Evolutionary conservation across 2,329 filamentous ascomycete species (phyloP), one percentile per base, ranked within the genome.

Genomic region (Ceratocystiopsis brevicomis): DNA sequence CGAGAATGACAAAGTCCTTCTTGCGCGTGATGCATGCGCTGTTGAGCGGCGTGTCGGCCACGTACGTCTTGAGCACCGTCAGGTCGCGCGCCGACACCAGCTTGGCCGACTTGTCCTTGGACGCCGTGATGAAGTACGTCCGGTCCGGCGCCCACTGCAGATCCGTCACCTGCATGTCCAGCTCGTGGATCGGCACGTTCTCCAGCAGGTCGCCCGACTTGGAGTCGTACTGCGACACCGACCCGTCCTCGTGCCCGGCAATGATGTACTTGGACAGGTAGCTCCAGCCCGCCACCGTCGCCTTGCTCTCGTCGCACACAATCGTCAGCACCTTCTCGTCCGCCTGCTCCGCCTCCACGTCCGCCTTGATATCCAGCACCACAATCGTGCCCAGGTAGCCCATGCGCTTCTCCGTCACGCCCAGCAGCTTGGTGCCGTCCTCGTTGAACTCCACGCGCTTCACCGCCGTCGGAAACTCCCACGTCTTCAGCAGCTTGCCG

Each of bases 151-250:
- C 80, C 82, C 90, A 96, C 66, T 98, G 90, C 48, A 98, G 74
- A 62, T 98, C 90, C 55, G 83, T 90, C 56, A 98, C 83, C 61
- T 73, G 70, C 57, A 71, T 67, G 66, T 84, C 80, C 56, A 80
- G 78, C 63, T 93, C 88, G 67, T 98, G 90, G 47, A 98, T 75
- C 40, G 96, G 65, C 40, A 96, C 71, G 57, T 82, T 93, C 66
- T 95, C 96, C 1, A 96, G 71, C 56, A 96, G 90, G 59, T 98
- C 98, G 49, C 90, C 90, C 0, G 90, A 98, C 47, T 96, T 95
- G 53, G 75, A 81, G 63, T 98, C 88, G 62, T 85, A 98, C 60
- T 80, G 76, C 48, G 84, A 88, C 49, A 98, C 73, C 51, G 80
- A 87, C 56, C 90, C 90, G 61, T 98, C 88, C 64, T 96, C 90